Base-by-base conservation (phyloP, 2,329 filamentous ascomycete genomes). In the Talaromyces sp. region DNA sequence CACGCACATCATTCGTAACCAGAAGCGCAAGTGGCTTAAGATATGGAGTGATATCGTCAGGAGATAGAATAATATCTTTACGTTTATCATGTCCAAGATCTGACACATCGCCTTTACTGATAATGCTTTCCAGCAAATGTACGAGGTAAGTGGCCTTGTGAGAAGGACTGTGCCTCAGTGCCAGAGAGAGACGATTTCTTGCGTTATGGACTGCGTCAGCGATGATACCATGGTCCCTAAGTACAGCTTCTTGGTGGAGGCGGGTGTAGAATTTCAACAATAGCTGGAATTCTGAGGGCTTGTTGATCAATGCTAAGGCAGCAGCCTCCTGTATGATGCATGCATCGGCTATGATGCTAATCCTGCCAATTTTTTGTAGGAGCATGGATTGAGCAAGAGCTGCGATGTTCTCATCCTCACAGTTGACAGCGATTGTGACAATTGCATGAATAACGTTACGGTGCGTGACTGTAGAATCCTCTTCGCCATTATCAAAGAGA, bases 311-410 rank as follows among this genome's bases (percentile, higher is more conserved):
- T 37, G 93, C 90, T 63, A 99, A 81, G 6, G 87, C 83, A 9
- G 93, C 92, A 7, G 92, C 89, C 67, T 96, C 93, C 17, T 87
- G 87, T 63, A 98, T 89, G 66, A 99, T 95, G 63, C 90, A 89
- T 35, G 90, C 88, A 80, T 98, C 93, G 2, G 97, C 90, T 4
- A 85, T 81, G 66, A 86, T 84, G 72, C 87, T 95, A 63, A 97
- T 87, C 77, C 95, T 94, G 67, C 90, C 89, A 65, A 98, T 86
- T 77, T 99, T 98, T 74, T 99, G 95, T n/a, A 97, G 80, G 27
- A 99, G 86, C 89, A 99, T 97, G 0, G 93, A 96, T 71, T 97
- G 90, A 2, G 93, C 94, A 61, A 99, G 82, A 5, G 93, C 93
- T 7, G 90, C 95, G 62, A 99, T 96, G 79, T 97, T 97, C 66